Conservation (phyloP, 768 basidiomycete genomes). For the Calocybe cyanea region DNA sequence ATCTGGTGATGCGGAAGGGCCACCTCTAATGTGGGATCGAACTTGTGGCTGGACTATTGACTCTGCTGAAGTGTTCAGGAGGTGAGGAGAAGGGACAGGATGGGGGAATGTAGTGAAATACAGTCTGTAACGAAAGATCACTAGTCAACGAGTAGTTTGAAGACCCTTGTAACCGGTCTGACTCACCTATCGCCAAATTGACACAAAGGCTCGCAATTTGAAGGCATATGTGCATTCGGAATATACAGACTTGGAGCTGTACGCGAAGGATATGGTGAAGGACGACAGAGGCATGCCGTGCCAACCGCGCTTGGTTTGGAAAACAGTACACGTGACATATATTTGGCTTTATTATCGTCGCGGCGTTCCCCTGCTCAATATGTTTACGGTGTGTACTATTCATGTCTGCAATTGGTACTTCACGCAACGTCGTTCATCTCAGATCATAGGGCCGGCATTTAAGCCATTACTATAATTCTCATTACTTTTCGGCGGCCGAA, state of each 20-base stretch:
- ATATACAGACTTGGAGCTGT: slow-evolving; percentile 13
- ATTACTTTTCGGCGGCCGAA: background rate
- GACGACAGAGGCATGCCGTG: slow-evolving; percentile 23
- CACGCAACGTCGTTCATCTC: too few species aligned
- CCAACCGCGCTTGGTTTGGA: too few species aligned
- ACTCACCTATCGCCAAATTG: slow-evolving; percentile 73
- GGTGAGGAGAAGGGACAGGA: slow-evolving; percentile 62
- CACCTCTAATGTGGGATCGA: slow-evolving; percentile 54
- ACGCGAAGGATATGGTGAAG: slow-evolving; percentile 17
- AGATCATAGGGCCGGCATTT: too few species aligned
- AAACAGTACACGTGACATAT: too few species aligned
- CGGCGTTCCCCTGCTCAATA: too few species aligned
- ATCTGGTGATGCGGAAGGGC: slow-evolving; percentile 66
- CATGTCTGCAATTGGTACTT: too few species aligned
- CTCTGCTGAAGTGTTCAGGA: slow-evolving; percentile 59
- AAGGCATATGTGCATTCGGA: slow-evolving; percentile 30
- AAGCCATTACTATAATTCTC: background rate
- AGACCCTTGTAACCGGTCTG: slow-evolving; percentile 5
- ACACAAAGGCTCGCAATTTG: slow-evolving; percentile 73
- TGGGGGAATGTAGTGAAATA: slow-evolving; percentile 89
- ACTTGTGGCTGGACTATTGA: slow-evolving; percentile 55
- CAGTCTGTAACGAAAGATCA: slow-evolving; percentile 43
- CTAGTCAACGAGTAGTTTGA: slow-evolving; percentile 11
- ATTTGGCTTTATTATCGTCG: too few species aligned
- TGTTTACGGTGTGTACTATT: too few species aligned